Base-by-base conservation (phyloP, 129 eudicot species). In the Cynara cardunculus region DNA sequence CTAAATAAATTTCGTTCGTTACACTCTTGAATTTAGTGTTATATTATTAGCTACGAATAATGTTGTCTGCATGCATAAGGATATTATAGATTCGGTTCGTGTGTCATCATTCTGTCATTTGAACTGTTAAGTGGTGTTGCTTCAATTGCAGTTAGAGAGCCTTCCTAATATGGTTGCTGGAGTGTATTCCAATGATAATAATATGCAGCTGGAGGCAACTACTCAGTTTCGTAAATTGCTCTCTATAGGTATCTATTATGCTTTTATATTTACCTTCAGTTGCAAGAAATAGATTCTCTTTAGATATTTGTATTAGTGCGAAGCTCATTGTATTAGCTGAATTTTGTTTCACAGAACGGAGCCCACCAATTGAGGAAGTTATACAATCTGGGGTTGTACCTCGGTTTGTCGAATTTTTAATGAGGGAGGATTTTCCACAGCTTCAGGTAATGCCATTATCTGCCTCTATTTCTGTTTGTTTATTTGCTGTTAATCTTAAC, bases 341-440 rank as follows among this genome's bases (percentile, higher is more conserved):
- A 80, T 14, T 62, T 27, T 59, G 26, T 61, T 74, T 62, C 26
- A 69, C 79, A 93, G 97, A 87, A 69, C 82, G 94, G 61, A 90
- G 87, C 84, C 96, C 96, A 79, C 96, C 94, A 10, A 93, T 93
- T 81, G 92, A 93, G 71, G 92, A 93, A 86, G 96, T 93, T 64
- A 93, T 90, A 70, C 91, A 90, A 71, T 80, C 96, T 37, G 96
- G 96, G 25, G 92, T 93, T 73, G 92, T 93, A 56, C 98, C 96
- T 41, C 92, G 92, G 31, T 93, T 91, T 85, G 96, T 90, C 13
- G 92, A 90, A 79, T 93, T 90, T 75, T 89, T 93, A 72, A 68
- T 73, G 80, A 87, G 96, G 80, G 94, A 91, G 78, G 96, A 90
- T 82, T 87, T 83, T 68, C 98, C 98, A 5, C 96, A 89, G 81